Percentiles rank a stretch among this genome's conserved stretches.
Conservation (phyloP, 306 rosid species). For the Lathyrus aphaca region DNA sequence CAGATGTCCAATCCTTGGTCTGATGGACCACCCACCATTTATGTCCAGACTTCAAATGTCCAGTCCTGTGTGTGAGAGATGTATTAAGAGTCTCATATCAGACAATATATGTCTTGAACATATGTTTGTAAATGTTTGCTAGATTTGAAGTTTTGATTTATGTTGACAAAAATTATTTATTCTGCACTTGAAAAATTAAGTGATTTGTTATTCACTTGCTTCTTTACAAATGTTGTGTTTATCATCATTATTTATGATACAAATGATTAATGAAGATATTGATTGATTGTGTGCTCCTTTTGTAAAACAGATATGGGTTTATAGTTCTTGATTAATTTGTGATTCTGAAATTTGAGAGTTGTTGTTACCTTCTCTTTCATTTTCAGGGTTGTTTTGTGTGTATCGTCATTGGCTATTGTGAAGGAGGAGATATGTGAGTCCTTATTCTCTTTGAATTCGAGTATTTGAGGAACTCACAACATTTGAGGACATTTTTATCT, state of each 20-base stretch:
- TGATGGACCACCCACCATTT: too few species aligned
- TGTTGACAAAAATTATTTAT: neutral
- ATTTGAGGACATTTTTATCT: slow-evolving; percentile 3
- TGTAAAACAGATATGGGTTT: slow-evolving; percentile 1
- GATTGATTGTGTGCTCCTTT: neutral
- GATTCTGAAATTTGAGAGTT: slow-evolving; percentile 33
- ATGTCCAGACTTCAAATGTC: too few species aligned
- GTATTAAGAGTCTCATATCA: too few species aligned
- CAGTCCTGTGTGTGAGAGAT: too few species aligned
- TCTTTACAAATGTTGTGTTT: slow-evolving; percentile 19
- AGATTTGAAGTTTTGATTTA: neutral
- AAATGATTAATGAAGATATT: neutral
- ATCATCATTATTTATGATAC: neutral
- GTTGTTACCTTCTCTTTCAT: slow-evolving; percentile 17
- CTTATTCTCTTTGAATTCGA: slow-evolving; percentile 22
- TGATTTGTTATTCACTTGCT: slow-evolving; percentile 4
- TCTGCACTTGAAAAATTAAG: slow-evolving; percentile 3
- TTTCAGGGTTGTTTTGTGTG: slow-evolving; percentile 97
- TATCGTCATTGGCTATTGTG: slow-evolving; percentile 90
- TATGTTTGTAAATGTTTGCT: neutral
- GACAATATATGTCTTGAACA: too few species aligned
- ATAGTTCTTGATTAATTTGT: slow-evolving; percentile 29
- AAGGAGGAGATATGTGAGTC: slow-evolving; percentile 97
- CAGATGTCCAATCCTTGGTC: too few species aligned
- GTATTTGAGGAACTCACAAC: slow-evolving; percentile 12